A percentile compares a stretch with the other conserved stretches of the same genome.
Evolutionary conservation across 129 eudicot genomes (phyloP).

Genomic region (Lactuca sativa): DNA sequence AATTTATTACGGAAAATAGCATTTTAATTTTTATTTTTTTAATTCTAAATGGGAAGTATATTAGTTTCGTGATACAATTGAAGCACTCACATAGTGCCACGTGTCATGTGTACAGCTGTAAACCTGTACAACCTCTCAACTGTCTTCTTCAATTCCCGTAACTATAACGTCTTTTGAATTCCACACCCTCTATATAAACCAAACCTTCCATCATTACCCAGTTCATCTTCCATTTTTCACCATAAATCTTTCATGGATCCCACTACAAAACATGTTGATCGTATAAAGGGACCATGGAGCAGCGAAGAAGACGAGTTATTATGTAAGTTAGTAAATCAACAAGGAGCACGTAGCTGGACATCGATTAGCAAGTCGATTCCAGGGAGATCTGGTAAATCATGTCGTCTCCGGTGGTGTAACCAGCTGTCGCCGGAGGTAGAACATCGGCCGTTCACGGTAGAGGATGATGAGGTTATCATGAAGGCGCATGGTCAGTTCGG

Average conservation of each 20-base stretch:
- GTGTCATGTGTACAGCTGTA: slow-evolving; percentile 31
- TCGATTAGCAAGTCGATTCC: slow-evolving; percentile 30
- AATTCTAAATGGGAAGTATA: neutral
- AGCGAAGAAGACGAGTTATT: slow-evolving; percentile 30
- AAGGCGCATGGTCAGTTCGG: slow-evolving; percentile 31
- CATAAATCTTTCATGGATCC: neutral
- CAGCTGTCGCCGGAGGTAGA: slow-evolving; percentile 38
- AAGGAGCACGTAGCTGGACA: slow-evolving; percentile 34
- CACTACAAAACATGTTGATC: slow-evolving; percentile 15
- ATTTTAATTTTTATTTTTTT: too few species aligned
- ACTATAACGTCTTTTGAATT: slow-evolving; percentile 26
- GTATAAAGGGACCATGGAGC: slow-evolving; percentile 39
- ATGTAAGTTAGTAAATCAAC: slow-evolving; percentile 13
- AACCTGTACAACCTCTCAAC: neutral
- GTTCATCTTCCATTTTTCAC: neutral
- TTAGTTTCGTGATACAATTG: neutral
- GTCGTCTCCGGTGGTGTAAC: slow-evolving; percentile 37
- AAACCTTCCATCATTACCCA: slow-evolving; percentile 8
- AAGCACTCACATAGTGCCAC: slow-evolving; percentile 13
- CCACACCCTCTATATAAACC: slow-evolving; percentile 33
- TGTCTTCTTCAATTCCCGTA: neutral
- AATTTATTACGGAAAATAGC: neutral
- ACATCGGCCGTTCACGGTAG: slow-evolving; percentile 32
- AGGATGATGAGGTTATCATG: slow-evolving; percentile 26
- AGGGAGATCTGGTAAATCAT: slow-evolving; percentile 37